A percentile compares a stretch with the other conserved stretches of the same genome.
Evolutionary conservation across 2,329 filamentous ascomycete genomes (phyloP).

Genomic region (Blastomyces gilchristii): DNA sequence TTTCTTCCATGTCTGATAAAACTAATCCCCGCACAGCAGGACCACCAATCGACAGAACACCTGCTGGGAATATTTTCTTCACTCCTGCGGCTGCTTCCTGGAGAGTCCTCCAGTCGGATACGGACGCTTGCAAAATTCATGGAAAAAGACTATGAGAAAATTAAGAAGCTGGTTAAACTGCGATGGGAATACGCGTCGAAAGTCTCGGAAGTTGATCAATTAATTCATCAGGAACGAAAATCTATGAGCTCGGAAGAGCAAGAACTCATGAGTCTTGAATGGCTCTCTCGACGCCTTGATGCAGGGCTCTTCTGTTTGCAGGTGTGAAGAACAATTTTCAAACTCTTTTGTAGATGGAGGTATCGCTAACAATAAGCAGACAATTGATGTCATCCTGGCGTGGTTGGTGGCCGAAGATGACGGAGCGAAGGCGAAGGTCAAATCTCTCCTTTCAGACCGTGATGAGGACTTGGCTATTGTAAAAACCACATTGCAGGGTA

Average conservation of each 20-base stretch:
- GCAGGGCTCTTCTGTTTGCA: conserved; percentile 77
- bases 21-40: conserved; percentile 39
- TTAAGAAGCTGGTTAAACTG: conserved; percentile 58
- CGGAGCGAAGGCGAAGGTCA: conserved; percentile 58
- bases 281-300: conserved; percentile 65
- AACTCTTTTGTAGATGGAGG: background rate
- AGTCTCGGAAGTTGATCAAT: conserved; percentile 52
- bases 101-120: conserved; percentile 66
- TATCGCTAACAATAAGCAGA: conserved; percentile 27
- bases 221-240: conserved; percentile 50
- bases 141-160: conserved; percentile 86
- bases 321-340: conserved; percentile 20
- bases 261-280: conserved; percentile 56
- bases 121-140: conserved; percentile 86
- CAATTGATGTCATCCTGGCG: conserved; percentile 71
- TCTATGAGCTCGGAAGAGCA: conserved; percentile 48
- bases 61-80: conserved; percentile 75
- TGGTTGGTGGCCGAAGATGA: conserved; percentile 88
- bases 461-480: conserved; percentile 57
- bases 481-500: conserved; percentile 55
- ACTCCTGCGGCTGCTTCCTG: conserved; percentile 68
- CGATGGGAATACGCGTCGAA: conserved; percentile 59
- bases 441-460: conserved; percentile 53
- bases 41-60: conserved; percentile 61
- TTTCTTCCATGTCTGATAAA: background rate